phyloP scores from a whole-genome alignment of 108 stramenopile genomes.

The Cyclotella sp. region DNA sequence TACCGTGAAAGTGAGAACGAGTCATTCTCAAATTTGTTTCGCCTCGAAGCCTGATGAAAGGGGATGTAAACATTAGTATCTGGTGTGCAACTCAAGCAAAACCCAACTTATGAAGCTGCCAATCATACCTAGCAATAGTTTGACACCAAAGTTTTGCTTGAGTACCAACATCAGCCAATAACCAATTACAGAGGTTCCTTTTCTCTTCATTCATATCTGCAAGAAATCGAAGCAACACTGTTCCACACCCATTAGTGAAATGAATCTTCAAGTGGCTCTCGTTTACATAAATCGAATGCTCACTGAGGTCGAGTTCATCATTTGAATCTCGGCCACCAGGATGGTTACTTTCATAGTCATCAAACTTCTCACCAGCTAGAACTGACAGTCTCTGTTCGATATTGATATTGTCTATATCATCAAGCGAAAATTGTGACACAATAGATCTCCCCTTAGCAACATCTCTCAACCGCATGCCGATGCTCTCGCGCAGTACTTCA shows the following conservation, averaged over 20 bases:
- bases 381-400: conserved; percentile 50
- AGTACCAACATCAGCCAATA: conserved; percentile 58
- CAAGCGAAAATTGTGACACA: conserved; percentile 66
- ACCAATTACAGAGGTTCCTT: conserved; percentile 11
- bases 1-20: conserved; percentile 31
- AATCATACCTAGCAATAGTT: conserved; percentile 61
- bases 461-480: conserved; percentile 75
- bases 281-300: conserved; percentile 63
- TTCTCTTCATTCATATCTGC: conserved; percentile 69
- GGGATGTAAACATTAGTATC: background rate
- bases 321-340: too few species aligned
- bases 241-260: conserved; percentile 48
- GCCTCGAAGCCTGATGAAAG: conserved; percentile 20
- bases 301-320: conserved; percentile 5
- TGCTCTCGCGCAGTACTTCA: conserved; percentile 67
- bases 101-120: background rate
- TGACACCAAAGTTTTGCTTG: conserved; percentile 69
- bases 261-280: conserved; percentile 74
- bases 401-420: conserved; percentile 67
- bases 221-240: conserved; percentile 73
- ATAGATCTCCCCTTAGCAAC: conserved; percentile 74
- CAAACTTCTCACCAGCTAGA: conserved; percentile 1
- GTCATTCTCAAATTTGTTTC: conserved; percentile 25
- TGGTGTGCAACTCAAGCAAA: too few species aligned
- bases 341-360: conserved; percentile 11